Percentiles rank a stretch among this genome's conserved stretches.
Conservation (phyloP, 352 stramenopile species). For the Phytophthora meadii region DNA sequence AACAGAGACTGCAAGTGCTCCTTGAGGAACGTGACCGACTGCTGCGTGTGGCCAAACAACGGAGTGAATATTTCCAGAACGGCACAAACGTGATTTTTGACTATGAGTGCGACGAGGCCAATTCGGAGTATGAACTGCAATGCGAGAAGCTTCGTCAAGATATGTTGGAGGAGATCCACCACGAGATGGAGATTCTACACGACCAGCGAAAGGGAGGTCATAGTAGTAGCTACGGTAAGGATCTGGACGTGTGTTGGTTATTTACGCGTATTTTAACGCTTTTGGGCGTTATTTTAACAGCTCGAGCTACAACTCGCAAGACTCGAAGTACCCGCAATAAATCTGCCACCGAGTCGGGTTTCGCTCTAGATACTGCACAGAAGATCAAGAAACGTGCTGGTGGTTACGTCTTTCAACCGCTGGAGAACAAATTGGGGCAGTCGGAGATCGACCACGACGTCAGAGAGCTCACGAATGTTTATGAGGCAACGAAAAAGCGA, state of each 20-base stretch:
- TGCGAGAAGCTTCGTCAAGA: slow-evolving; percentile 84
- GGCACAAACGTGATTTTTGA: slow-evolving; percentile 75
- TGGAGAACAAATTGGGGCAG: slow-evolving; percentile 76
- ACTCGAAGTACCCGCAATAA: slow-evolving; percentile 78
- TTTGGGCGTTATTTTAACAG: slow-evolving; percentile 31
- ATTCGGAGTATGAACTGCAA: slow-evolving; percentile 74
- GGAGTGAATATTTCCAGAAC: slow-evolving; percentile 64
- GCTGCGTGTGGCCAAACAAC: slow-evolving; percentile 48
- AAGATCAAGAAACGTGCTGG: slow-evolving; percentile 78
- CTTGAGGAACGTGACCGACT: slow-evolving; percentile 55
- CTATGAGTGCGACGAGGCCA: slow-evolving; percentile 85
- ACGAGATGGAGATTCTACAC: slow-evolving; percentile 85
- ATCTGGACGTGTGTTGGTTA: not conserved
- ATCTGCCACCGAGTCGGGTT: slow-evolving; percentile 38
- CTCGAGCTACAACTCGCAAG: slow-evolving; percentile 75
- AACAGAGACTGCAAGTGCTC: slow-evolving; percentile 49
- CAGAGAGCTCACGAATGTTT: slow-evolving; percentile 58
- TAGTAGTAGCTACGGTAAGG: slow-evolving; percentile 39
- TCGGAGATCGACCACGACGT: slow-evolving; percentile 80
- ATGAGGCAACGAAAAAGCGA: slow-evolving; percentile 70
- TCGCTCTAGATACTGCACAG: slow-evolving; percentile 59
- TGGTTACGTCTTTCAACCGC: slow-evolving; percentile 69
- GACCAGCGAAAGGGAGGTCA: slow-evolving; percentile 74
- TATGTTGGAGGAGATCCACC: slow-evolving; percentile 88
- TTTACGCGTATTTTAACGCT: slow-evolving; percentile 14